Evolutionary conservation across 23 red algal species (phyloP), one percentile per base, ranked within the genome.

Genomic region (Gracilaria gracilis): DNA sequence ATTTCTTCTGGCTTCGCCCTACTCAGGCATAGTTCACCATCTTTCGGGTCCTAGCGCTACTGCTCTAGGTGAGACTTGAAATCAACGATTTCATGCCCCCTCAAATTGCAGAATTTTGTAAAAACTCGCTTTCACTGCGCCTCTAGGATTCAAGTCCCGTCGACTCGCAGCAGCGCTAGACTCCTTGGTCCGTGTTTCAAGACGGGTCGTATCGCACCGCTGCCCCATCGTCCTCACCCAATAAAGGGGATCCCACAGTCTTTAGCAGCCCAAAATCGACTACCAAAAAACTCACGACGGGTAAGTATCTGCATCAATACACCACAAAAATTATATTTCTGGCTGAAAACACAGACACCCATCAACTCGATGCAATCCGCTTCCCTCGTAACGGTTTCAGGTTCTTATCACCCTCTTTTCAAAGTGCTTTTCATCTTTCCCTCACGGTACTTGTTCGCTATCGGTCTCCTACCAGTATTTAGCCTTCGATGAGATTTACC

Each of bases 141-240:
- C 83, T 69, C 31, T 38, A 57, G 33, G 83, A 31, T 64, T 90
- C 28, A 0, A 79, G 40, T 76, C 92, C 92, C 81, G 58, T 82
- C 65, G 84, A 96, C 94, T 96, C 87, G 94, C 94, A 83, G 39
- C 75, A 67, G 78, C 78, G 94, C 81, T 96, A 91, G 94, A 96
- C 94, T 96, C 94, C 94, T 96, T 96, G 94, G 94, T 96, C 94
- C 94, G 94, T 96, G 94, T 96, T 96, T 96, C 94, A 96, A 96
- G 94, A 91, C 80, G 87, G 85, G 87, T 91, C 87, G 81, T 51
- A 94, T 58, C 72, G 67, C 86, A 69, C 48, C 83, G 61, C 67
- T 48, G 39, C 40, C 23, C 83, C 62, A 46, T 74, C 66, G 83
- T 86, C 66, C 66, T 70, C 83, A 86, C 61, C 83, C 40, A 75